Conservation (phyloP, 1,284 basidiomycete genomes). For the Pterulicium gracile region DNA sequence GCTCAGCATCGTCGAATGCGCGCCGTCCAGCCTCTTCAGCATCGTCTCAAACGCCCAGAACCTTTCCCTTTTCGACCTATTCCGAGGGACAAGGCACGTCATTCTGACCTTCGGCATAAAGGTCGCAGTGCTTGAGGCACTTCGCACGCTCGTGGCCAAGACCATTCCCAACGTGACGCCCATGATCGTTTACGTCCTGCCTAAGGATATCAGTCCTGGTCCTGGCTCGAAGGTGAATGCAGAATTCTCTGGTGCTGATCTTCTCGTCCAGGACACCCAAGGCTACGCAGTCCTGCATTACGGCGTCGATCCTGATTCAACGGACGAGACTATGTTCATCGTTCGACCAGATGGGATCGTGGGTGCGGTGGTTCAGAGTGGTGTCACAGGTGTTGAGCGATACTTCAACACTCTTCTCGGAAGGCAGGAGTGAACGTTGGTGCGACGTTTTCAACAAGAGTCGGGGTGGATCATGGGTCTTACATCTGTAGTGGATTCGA, state of each 20-base stretch:
- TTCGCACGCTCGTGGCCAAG: background rate
- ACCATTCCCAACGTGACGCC: slow-evolving; percentile 2
- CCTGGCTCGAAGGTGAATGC: background rate
- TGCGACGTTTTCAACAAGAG: too few relatives aligned
- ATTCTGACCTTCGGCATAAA: background rate
- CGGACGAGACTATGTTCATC: slow-evolving; percentile 11
- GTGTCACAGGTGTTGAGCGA: background rate
- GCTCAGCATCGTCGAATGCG: slow-evolving; percentile 10
- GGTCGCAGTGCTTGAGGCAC: background rate
- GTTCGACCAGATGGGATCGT: slow-evolving; percentile 27
- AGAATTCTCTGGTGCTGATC: slow-evolving; percentile 1
- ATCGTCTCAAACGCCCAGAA: slow-evolving; percentile 12
- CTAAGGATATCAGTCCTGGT: slow-evolving; percentile 1
- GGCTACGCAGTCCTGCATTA: slow-evolving; percentile 15
- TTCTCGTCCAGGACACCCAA: slow-evolving; percentile 10
- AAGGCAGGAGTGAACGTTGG: too few relatives aligned
- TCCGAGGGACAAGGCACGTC: background rate
- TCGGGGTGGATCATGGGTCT: too few relatives aligned
- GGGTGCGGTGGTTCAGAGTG: slow-evolving; percentile 21
- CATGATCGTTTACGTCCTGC: slow-evolving; percentile 6
- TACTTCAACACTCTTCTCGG: background rate
- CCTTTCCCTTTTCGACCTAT: slow-evolving; percentile 18
- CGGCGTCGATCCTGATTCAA: slow-evolving; percentile 5
- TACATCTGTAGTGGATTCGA: too few relatives aligned
- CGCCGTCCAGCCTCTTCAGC: slow-evolving; percentile 14